Evolutionary conservation across 2,329 filamentous ascomycete genomes (phyloP), one percentile per base, ranked within the genome.

Genomic region (Stagonosporopsis cucurbitacearum): DNA sequence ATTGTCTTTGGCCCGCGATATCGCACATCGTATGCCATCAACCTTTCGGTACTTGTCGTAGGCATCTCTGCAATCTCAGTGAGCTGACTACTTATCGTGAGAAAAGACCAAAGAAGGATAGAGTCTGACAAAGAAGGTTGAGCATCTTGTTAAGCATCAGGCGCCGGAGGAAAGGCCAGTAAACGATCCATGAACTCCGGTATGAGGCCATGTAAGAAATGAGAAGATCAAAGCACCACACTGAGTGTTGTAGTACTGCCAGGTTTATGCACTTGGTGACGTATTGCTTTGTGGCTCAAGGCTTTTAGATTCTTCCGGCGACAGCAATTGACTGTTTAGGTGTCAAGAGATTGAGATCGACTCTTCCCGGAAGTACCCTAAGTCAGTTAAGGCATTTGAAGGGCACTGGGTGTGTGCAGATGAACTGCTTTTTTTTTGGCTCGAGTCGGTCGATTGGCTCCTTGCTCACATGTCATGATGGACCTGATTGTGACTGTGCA

Each of bases 1-100:
- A 65, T 59, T 7, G 33, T 62, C 30, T 65, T 65, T 23, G 63
- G 59, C n/a, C 63, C 63, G 3, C 45, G 61, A 44, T 65, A 65
- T 33, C 54, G 53, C 11, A 57, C 46, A 2, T 65, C 63, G 15
- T 65, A 64, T 37, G 57, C 57, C 7, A 57, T 62, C 23, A 64
- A 65, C 15, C 50, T 65, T n/a, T 60, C 60, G n/a, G 39, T 62
- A 19, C 57, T 65, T n/a, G 46, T 58, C 8, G 41, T 62, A 25
- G 59, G 63, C 6, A 65, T 65, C 19, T 59, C 50, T 20, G 58
- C 63, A 25, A 62, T 64, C 23, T 30, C 58, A 13, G 57, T 46
- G 7, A 65, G 59, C 41, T 64, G 63, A 61, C 39, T 58, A 6
- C 44, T 64, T 12, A 42, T 64, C 19, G 33, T 42, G 7, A 56